These are phyloP conservation scores for Exsudoporus floridanus DNA, from an alignment of 1,284 basidiomycete species.

Conservation along the genomic window DNA sequence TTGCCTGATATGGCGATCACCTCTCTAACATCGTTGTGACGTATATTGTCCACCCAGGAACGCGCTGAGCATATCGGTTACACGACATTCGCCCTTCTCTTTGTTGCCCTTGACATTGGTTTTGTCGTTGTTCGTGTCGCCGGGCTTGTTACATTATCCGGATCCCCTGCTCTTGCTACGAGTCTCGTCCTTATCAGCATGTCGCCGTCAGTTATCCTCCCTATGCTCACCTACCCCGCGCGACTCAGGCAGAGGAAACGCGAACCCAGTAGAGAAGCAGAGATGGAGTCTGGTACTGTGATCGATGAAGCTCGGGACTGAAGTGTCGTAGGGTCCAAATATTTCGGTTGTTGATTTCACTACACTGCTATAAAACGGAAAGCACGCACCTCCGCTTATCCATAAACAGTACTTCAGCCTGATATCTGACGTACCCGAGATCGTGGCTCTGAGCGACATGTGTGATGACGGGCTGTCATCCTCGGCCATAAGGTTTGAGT, in stretches of 20 bases:
- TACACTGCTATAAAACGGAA: too few species aligned
- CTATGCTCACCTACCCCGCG: conserved; percentile 2
- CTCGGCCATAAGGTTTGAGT: background rate
- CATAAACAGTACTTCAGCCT: background rate
- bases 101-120: conserved; percentile 25
- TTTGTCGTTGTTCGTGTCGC: conserved; percentile 18
- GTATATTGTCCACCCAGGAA: conserved; percentile 13
- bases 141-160: conserved; percentile 13
- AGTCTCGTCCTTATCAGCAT: conserved; percentile 22
- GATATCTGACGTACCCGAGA: background rate
- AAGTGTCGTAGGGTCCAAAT: background rate
- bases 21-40: background rate
- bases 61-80: conserved; percentile 14
- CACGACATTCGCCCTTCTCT: conserved; percentile 17
- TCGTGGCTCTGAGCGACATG: background rate
- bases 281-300: conserved; percentile 1
- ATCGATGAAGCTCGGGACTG: background rate
- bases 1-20: background rate
- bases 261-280: background rate
- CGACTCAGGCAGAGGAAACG: background rate
- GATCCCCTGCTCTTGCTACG: conserved; percentile 14
- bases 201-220: conserved; percentile 4
- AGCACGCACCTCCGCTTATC: background rate
- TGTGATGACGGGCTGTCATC: background rate
- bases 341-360: too few species aligned